These are phyloP conservation scores for Monosporozyma unispora DNA, from an alignment of 805 yeast species.

Conservation along the genomic window DNA sequence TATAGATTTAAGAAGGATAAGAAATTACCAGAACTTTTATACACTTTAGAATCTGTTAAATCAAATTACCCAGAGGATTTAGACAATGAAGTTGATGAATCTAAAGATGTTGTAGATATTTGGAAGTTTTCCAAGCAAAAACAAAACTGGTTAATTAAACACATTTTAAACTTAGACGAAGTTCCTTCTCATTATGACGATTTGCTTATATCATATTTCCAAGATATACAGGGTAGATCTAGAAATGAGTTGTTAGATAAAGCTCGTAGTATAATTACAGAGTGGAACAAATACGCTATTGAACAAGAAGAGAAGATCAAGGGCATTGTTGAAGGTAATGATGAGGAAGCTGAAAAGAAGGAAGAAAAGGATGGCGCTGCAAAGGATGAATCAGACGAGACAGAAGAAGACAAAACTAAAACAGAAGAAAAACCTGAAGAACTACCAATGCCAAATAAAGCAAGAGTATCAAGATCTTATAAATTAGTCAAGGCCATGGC, in stretches of 20 bases:
- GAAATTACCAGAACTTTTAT: slow-evolving; percentile 18
- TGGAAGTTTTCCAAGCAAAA: slow-evolving; percentile 33
- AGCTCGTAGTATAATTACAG: slow-evolving; percentile 14
- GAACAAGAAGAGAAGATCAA: slow-evolving; percentile 19
- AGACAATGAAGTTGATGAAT: slow-evolving; percentile 6
- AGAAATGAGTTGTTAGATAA: slow-evolving; percentile 15
- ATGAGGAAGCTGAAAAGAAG: slow-evolving; percentile 1
- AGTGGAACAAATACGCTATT: slow-evolving; percentile 22
- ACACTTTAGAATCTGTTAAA: slow-evolving; percentile 17
- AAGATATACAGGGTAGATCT: slow-evolving; percentile 20
- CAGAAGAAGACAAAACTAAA: slow-evolving; percentile 5
- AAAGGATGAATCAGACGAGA: slow-evolving; percentile 8
- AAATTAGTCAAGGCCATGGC: slow-evolving; percentile 13
- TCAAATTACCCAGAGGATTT: slow-evolving; percentile 12
- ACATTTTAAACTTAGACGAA: slow-evolving; percentile 20
- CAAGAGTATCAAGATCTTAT: slow-evolving; percentile 16
- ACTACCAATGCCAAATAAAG: slow-evolving; percentile 18
- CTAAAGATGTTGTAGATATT: slow-evolving; percentile 17
- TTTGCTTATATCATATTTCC: slow-evolving; percentile 24
- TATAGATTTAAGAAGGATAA: slow-evolving; percentile 19
- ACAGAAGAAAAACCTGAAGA: slow-evolving; percentile 7
- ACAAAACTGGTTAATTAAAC: slow-evolving; percentile 31
- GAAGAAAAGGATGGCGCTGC: slow-evolving; percentile 1
- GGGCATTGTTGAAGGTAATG: slow-evolving; percentile 13
- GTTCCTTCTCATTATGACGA: slow-evolving; percentile 24